Percentiles rank a stretch among this genome's conserved stretches.
phyloP scores from a whole-genome alignment of 2,329 filamentous ascomycete genomes.

The Exserohilum rostratum region DNA sequence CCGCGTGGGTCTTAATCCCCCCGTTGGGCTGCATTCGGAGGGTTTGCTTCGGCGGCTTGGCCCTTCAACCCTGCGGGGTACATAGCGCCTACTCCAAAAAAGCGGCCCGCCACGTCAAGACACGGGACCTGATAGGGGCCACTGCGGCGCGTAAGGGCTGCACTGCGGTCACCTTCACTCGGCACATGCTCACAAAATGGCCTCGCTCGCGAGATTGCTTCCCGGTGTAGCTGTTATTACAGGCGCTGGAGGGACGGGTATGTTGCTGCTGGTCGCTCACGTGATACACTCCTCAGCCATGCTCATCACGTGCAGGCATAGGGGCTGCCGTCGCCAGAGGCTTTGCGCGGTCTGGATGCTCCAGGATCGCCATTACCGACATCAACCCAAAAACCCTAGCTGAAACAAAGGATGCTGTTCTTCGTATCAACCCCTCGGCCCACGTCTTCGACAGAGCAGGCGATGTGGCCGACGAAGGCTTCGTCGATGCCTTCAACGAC shows the following conservation, averaged over 20 bases:
- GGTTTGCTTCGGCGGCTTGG: conserved; percentile 2
- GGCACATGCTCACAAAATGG: conserved; percentile 8
- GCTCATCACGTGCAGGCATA: conserved; percentile 54
- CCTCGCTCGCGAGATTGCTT: conserved; percentile 22
- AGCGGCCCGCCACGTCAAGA: not conserved
- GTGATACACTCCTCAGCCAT: not conserved
- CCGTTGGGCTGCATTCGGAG: too few species aligned
- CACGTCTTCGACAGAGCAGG: conserved; percentile 51
- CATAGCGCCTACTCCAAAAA: conserved; percentile 5
- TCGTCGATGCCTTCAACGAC: conserved; percentile 52
- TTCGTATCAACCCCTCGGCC: conserved; percentile 27
- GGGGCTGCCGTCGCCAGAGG: conserved; percentile 59
- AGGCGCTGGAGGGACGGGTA: conserved; percentile 45
- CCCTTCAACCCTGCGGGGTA: conserved; percentile 4
- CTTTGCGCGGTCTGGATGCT: conserved; percentile 59
- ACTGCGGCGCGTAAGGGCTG: too few species aligned
- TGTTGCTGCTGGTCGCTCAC: not conserved
- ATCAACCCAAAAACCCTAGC: conserved; percentile 52
- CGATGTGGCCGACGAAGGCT: conserved; percentile 57
- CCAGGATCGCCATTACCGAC: conserved; percentile 62
- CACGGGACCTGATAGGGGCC: not conserved
- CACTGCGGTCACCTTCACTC: not conserved
- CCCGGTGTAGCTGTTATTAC: conserved; percentile 43
- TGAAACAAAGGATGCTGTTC: conserved; percentile 33
- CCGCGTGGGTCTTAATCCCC: conserved; percentile 5